Evolutionary conservation across 2,329 filamentous ascomycete species (phyloP).

Genomic region (Neopestalotiopsis sp.): DNA sequence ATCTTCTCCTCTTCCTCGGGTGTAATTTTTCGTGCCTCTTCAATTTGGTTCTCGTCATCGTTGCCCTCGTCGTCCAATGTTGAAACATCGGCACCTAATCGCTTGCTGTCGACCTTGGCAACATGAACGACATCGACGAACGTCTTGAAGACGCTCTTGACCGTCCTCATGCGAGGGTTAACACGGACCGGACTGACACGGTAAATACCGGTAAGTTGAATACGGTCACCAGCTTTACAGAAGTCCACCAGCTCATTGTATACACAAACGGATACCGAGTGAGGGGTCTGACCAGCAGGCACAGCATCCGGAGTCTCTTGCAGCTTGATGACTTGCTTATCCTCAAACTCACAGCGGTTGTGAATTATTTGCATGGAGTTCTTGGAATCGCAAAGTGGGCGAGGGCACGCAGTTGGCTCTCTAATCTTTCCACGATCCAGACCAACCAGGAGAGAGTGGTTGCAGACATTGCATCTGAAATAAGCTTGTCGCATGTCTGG

Average conservation of each 20-base stretch:
- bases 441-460: conserved; percentile 87
- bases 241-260: conserved; percentile 98
- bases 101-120: conserved; percentile 94
- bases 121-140: conserved; percentile 96
- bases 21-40: conserved; percentile 83
- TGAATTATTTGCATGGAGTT: conserved; percentile 99
- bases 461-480: conserved; percentile 93
- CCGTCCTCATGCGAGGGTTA: conserved; percentile 88
- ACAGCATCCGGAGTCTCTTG: conserved; percentile 97
- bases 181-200: conserved; percentile 91
- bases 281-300: conserved; percentile 93
- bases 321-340: conserved; percentile 98
- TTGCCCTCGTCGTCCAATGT: conserved; percentile 84
- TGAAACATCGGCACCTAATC: conserved; percentile 87
- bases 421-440: conserved; percentile 96
- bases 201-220: conserved; percentile 97
- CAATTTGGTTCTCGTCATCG: conserved; percentile 74
- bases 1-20: conserved; percentile 92
- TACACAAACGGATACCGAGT: conserved; percentile 93
- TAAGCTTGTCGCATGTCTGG: conserved; percentile 99
- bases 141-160: conserved; percentile 97
- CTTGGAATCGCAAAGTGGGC: conserved; percentile 78
- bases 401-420: conserved; percentile 89
- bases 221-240: conserved; percentile 95
- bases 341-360: conserved; percentile 91